Evolutionary conservation across 1,284 basidiomycete genomes (phyloP).

Genomic region (Puccinia horiana): DNA sequence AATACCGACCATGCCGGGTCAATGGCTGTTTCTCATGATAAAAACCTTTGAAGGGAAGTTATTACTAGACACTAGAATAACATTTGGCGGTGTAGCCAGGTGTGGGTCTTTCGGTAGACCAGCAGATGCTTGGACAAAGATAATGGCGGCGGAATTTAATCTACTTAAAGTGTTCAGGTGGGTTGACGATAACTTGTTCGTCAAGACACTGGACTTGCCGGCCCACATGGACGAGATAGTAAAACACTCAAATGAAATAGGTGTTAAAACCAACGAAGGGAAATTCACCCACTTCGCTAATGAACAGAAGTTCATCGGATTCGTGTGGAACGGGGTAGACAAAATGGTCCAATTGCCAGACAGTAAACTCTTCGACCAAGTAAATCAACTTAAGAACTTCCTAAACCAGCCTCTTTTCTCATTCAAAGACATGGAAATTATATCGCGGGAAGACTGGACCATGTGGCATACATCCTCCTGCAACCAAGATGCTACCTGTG

Average conservation of each 20-base stretch:
- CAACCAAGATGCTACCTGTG: background rate
- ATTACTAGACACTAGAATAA: no score
- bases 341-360: background rate
- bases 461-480: background rate
- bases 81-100: no score
- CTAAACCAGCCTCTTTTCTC: no score
- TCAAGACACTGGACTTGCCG: no score
- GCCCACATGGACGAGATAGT: background rate
- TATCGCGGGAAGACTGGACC: background rate
- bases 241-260: background rate
- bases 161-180: no score
- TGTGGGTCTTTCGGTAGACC: no score
- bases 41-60: no score
- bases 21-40: no score
- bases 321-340: background rate
- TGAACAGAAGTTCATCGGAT: conserved; percentile 15
- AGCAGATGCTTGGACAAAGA: background rate
- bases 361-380: background rate
- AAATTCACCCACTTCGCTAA: background rate
- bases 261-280: background rate
- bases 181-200: no score
- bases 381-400: background rate
- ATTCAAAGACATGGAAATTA: background rate
- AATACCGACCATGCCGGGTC: no score
- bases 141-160: no score